phyloP scores from a whole-genome alignment of 2,329 filamentous ascomycete genomes.

The Talaromyces sp. region DNA sequence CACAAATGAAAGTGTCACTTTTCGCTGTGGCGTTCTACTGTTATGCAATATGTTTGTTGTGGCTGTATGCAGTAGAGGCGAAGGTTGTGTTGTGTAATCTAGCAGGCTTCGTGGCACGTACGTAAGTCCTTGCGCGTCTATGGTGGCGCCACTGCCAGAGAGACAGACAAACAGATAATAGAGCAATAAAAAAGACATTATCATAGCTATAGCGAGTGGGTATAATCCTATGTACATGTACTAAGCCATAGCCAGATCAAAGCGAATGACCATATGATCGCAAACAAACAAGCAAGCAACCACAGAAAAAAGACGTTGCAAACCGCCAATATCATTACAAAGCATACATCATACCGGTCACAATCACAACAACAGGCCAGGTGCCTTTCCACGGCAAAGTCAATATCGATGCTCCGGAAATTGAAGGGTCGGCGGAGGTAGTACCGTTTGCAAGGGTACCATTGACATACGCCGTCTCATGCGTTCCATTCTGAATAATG shows the following conservation, averaged over 20 bases:
- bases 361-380: constrained; percentile 40
- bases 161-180: not conserved
- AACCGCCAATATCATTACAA: constrained; percentile 21
- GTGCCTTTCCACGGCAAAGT: constrained; percentile 38
- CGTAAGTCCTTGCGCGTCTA: not conserved
- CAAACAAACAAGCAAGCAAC: not conserved
- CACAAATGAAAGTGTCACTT: too few relatives aligned
- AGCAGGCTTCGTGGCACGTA: not conserved
- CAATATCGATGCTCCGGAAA: constrained; percentile 21
- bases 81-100: not conserved
- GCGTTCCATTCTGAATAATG: constrained; percentile 39
- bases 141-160: not conserved
- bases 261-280: not conserved
- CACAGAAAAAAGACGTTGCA: not conserved
- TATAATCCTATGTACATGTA: constrained; percentile 5
- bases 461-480: constrained; percentile 44
- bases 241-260: not conserved
- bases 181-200: not conserved
- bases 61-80: not conserved
- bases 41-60: not conserved
- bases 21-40: too few relatives aligned
- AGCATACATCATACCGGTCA: constrained; percentile 32
- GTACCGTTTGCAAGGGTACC: constrained; percentile 47
- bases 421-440: constrained; percentile 33
- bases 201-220: constrained; percentile 7